Evolutionary conservation across 179 eudicot species (phyloP), one percentile per base, ranked within the genome.

Genomic region (Heliamphora pulchella): DNA sequence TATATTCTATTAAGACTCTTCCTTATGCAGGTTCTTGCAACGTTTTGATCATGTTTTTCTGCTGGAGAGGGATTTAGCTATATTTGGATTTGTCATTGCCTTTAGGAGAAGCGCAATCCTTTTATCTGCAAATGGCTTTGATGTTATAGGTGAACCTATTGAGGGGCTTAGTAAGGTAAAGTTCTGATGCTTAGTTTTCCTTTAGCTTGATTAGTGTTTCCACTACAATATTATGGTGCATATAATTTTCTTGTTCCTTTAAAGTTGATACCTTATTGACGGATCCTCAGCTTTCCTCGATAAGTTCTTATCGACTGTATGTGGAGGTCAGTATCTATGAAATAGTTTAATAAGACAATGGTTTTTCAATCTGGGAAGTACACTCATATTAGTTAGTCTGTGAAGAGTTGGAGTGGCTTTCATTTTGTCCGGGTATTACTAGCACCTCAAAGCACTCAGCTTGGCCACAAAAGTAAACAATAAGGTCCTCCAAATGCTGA

Each of bases 401-500:
- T 84, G 98, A 95, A 89, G 98, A 93, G 89, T 89, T 95, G 85
- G 98, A 95, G 80, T 95, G 98, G 98, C 92, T 95, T 86, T 87
- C 90, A 58, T 91, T 95, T 83, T 95, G 93, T 88, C 98, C 98
- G n/a, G 94, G 95, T 59, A 85, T 83, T 80, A 83, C 87, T 77
- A 87, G 87, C 80, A 83, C 89, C 61, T 73, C 85, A 31, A 95
- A 90, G 82, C 63, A 75, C 69, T 79, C 85, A 31, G 10, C 85
- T 82, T 82, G 96, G 87, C 76, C 97, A 93, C 83, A 86, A 80
- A 72, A 85, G 68, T 47, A 88, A 84, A 71, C 80, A 83, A 80
- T 89, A 89, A 77, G 85, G 85, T 62, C 93, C 91, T 51, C 95
- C 92, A 73, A 92, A 88, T 89, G 50, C 83, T 68, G 97, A 95